A percentile compares a stretch with the other conserved stretches of the same genome.
phyloP scores from a whole-genome alignment of 129 eudicot species.

The Artemisia annua region DNA sequence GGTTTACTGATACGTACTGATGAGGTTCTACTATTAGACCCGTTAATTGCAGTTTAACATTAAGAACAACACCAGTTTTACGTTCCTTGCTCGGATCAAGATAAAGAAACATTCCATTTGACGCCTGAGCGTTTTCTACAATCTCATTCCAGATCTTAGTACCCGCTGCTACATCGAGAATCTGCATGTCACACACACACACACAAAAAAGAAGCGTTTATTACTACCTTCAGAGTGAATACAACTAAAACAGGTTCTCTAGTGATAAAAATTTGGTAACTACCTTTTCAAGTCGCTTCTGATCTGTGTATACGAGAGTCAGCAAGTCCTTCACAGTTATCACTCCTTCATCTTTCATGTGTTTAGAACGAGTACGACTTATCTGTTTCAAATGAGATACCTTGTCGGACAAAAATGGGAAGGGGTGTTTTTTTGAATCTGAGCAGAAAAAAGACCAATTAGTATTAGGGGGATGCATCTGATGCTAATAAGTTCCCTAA shows the following conservation, averaged over 20 bases:
- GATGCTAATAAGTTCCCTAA: too few species aligned
- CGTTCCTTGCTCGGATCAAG: conserved; percentile 34
- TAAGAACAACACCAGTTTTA: conserved; percentile 42
- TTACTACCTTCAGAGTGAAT: neutral
- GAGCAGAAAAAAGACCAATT: neutral
- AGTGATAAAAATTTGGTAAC: neutral
- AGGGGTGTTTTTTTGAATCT: conserved; percentile 60
- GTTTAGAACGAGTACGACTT: conserved; percentile 50
- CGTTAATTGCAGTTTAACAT: conserved; percentile 47
- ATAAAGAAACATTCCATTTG: conserved; percentile 44
- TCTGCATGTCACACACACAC: conserved; percentile 49
- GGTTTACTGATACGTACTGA: conserved; percentile 39
- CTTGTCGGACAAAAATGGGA: conserved; percentile 59
- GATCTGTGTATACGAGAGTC: conserved; percentile 40
- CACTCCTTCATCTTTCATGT: conserved; percentile 45
- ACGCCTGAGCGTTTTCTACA: conserved; percentile 64
- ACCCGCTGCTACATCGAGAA: conserved; percentile 42
- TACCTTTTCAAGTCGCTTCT: conserved; percentile 53
- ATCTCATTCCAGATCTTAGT: conserved; percentile 60
- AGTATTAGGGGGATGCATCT: too few species aligned
- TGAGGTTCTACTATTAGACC: conserved; percentile 42
- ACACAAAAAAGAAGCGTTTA: neutral
- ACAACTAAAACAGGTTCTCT: neutral
- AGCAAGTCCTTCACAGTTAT: conserved; percentile 64
- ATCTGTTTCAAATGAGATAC: conserved; percentile 62